Percentiles rank a stretch among this genome's conserved stretches.
Evolutionary conservation across 805 yeast genomes (phyloP).

Genomic region (Ogataea siamensis): DNA sequence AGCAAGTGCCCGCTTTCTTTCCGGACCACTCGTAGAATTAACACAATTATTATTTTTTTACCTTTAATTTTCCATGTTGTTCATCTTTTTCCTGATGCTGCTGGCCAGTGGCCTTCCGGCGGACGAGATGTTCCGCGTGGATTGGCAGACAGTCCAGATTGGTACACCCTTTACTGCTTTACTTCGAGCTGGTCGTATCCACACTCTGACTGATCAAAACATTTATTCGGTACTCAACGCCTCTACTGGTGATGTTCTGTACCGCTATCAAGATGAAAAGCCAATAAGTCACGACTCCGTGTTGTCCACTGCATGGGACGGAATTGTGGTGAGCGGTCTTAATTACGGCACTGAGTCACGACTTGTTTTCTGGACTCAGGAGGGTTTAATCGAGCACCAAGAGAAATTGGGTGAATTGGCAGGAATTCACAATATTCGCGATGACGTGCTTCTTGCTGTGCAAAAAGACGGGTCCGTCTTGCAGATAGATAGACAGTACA

Average conservation of each 20-base stretch:
- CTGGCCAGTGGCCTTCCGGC: conserved; percentile 23
- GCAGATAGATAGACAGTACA: conserved; percentile 8
- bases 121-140: conserved; percentile 54
- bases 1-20: too few relatives aligned
- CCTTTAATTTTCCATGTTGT: conserved; percentile 4
- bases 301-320: conserved; percentile 14
- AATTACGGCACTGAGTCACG: conserved; percentile 17
- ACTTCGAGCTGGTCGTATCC: conserved; percentile 18
- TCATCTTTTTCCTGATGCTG: conserved; percentile 10
- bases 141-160: conserved; percentile 51
- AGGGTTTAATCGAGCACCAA: conserved; percentile 21
- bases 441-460: conserved; percentile 11
- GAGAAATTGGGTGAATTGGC: conserved; percentile 16
- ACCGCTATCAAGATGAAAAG: conserved; percentile 32
- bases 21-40: background rate
- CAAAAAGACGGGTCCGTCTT: conserved; percentile 11
- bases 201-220: conserved; percentile 29
- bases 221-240: conserved; percentile 29
- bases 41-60: background rate
- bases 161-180: conserved; percentile 36
- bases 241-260: conserved; percentile 27
- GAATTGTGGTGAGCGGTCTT: conserved; percentile 16
- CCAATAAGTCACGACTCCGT: conserved; percentile 11
- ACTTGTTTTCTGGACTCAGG: conserved; percentile 22
- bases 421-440: conserved; percentile 12